Percentiles rank a stretch among this genome's conserved stretches.
Conservation (phyloP, 1,284 basidiomycete genomes). For the Laetiporus sulphureus region DNA sequence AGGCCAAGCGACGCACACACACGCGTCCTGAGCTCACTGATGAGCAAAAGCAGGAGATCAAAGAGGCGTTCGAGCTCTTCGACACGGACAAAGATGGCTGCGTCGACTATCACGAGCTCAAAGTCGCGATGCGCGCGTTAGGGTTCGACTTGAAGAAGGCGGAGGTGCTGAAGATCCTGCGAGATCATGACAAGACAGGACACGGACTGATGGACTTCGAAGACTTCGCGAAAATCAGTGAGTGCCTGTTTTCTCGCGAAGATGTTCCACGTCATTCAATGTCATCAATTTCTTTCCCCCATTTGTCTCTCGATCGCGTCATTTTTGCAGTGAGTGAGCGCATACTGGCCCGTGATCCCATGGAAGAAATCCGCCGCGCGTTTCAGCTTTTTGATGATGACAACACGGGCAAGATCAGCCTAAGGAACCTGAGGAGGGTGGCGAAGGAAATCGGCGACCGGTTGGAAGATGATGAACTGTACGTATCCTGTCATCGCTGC, state of each 20-base stretch:
- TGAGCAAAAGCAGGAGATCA: slow-evolving; percentile 96
- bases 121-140: slow-evolving; percentile 96
- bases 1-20: slow-evolving; percentile 66
- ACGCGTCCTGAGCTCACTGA: slow-evolving; percentile 80
- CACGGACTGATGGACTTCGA: slow-evolving; percentile 93
- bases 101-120: slow-evolving; percentile 96
- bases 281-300: not conserved
- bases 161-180: slow-evolving; percentile 91
- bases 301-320: slow-evolving; percentile 2
- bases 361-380: slow-evolving; percentile 93
- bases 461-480: slow-evolving; percentile 96
- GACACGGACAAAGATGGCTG: slow-evolving; percentile 98
- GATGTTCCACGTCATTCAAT: not conserved
- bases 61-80: slow-evolving; percentile 98
- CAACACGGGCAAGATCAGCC: slow-evolving; percentile 88
- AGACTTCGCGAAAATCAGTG: slow-evolving; percentile 94
- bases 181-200: slow-evolving; percentile 88
- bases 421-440: slow-evolving; percentile 88
- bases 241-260: slow-evolving; percentile 31
- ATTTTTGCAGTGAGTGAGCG: slow-evolving; percentile 78
- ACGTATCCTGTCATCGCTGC: slow-evolving; percentile 30
- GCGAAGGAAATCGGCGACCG: slow-evolving; percentile 97
- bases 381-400: slow-evolving; percentile 98
- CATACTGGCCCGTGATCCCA: slow-evolving; percentile 90
- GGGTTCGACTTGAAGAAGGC: slow-evolving; percentile 99